phyloP scores from a whole-genome alignment of 257 asterid genomes.

The Parsonsia alboflavescens region DNA sequence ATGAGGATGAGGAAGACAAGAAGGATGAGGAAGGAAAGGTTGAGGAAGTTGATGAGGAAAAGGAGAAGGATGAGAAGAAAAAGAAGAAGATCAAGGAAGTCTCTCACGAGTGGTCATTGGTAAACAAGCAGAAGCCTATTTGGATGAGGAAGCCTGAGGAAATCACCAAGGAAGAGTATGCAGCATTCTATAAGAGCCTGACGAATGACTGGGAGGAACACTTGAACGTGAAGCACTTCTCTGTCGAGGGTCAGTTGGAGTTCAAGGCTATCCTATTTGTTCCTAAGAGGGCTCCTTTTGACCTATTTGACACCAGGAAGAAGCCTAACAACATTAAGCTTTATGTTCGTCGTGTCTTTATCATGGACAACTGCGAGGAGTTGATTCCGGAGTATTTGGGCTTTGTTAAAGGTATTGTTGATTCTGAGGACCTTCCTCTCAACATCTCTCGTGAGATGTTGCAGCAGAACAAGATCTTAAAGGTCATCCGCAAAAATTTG shows the following conservation, averaged over 20 bases:
- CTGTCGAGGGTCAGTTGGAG: slow-evolving; percentile 61
- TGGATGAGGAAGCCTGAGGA: slow-evolving; percentile 67
- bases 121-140: slow-evolving; percentile 55
- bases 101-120: slow-evolving; percentile 46
- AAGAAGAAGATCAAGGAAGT: slow-evolving; percentile 57
- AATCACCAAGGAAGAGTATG: slow-evolving; percentile 53
- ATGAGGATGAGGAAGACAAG: slow-evolving; percentile 50
- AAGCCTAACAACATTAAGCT: slow-evolving; percentile 60
- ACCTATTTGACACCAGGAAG: slow-evolving; percentile 55
- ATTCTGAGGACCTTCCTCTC: slow-evolving; percentile 54
- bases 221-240: slow-evolving; percentile 50
- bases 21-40: slow-evolving; percentile 58
- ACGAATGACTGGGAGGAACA: slow-evolving; percentile 67
- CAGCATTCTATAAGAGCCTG: slow-evolving; percentile 55
- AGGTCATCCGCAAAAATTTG: slow-evolving; percentile 60
- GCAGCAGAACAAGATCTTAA: slow-evolving; percentile 58
- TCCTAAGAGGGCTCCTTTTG: slow-evolving; percentile 61
- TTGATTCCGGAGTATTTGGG: slow-evolving; percentile 52
- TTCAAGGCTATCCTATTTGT: slow-evolving; percentile 53
- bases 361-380: slow-evolving; percentile 61
- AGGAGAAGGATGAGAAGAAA: slow-evolving; percentile 45
- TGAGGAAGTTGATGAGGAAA: slow-evolving; percentile 51
- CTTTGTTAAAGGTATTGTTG: slow-evolving; percentile 56
- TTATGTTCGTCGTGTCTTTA: slow-evolving; percentile 54
- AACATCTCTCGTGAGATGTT: slow-evolving; percentile 49